phyloP scores from a whole-genome alignment of 1,284 basidiomycete species.

The Rhodotorula sp. region DNA sequence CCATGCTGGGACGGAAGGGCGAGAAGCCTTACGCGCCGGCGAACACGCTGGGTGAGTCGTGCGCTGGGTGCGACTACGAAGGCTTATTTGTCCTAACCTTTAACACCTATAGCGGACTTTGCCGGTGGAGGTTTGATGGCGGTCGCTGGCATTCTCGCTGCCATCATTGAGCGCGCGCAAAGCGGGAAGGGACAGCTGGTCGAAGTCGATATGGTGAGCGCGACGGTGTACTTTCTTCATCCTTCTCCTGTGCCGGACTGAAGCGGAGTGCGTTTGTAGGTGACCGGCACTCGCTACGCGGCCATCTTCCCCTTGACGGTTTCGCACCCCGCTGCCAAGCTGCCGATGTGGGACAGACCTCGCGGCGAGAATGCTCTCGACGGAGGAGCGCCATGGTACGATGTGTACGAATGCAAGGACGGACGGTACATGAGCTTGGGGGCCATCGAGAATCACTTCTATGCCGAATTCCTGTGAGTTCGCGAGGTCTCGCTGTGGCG shows the following conservation, averaged over 20 bases:
- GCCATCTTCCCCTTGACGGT: constrained; percentile 67
- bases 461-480: constrained; percentile 57
- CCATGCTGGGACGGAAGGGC: constrained; percentile 45
- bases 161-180: constrained; percentile 64
- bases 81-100: no score
- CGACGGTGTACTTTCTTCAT: no score
- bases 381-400: constrained; percentile 73
- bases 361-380: constrained; percentile 67
- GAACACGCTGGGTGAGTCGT: constrained; percentile 58
- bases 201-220: constrained; percentile 68
- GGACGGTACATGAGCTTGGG: constrained; percentile 73
- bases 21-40: constrained; percentile 69
- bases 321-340: constrained; percentile 48
- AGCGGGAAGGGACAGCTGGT: constrained; percentile 70
- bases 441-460: constrained; percentile 71
- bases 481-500: constrained; percentile 33
- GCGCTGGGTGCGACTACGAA: no score
- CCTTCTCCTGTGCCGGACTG: background rate
- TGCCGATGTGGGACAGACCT: constrained; percentile 50
- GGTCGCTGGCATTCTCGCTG: constrained; percentile 70
- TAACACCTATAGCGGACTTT: constrained; percentile 60
- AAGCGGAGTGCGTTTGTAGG: constrained; percentile 51
- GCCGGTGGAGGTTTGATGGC: constrained; percentile 76
- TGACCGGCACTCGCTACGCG: constrained; percentile 73
- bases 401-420: constrained; percentile 68